Evolutionary conservation across 257 asterid species (phyloP), one percentile per base, ranked within the genome.

Genomic region (Scutellaria barbata): DNA sequence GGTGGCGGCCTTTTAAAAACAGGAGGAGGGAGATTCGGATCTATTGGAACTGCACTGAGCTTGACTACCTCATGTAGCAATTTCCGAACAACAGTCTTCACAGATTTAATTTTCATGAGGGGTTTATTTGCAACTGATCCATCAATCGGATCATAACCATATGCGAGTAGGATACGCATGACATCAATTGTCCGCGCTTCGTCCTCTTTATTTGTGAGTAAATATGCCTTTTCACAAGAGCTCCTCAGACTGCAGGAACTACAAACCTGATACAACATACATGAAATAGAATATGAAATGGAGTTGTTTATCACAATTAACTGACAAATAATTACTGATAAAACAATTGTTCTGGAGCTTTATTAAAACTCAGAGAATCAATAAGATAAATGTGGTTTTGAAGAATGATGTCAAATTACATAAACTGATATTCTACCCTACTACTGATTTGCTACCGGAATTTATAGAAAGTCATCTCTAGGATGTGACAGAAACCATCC

Each of bases 1-100:
- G 96, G 97, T 22, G 96, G 96, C 68, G 96, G 92, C 82, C 66
- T 89, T 76, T 77, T 94, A 63, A 84, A 74, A 72, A 91, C 81
- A 55, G 98, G 98, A 63, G 96, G 98, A 64, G 96, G 82, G 20
- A 94, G 96, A 82, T 86, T 94, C 16, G 98, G 97, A 81, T 94
- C 97, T 52, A 94, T 89, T 25, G 98, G 97, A 74, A 91, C 90
- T 71, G 97, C 91, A 84, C 98, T 91, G 81, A 89, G 84, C 86
- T 86, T 94, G 81, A 89, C 97, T 74, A 90, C 95, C 57, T 89
- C 87, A 69, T 88, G 96, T 74, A 94, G 88, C 87, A 94, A 79
- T 76, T 85, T 94, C 5, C 98, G 82, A 11, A 94, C 88, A 65
- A 88, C 82, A 64, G 80, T 86, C 89, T 87, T 94, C 63, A 94